A percentile compares a stretch with the other conserved stretches of the same genome.
Evolutionary conservation across 345 rosid genomes (phyloP).

Genomic region (Cardamine chenopodiifolia): DNA sequence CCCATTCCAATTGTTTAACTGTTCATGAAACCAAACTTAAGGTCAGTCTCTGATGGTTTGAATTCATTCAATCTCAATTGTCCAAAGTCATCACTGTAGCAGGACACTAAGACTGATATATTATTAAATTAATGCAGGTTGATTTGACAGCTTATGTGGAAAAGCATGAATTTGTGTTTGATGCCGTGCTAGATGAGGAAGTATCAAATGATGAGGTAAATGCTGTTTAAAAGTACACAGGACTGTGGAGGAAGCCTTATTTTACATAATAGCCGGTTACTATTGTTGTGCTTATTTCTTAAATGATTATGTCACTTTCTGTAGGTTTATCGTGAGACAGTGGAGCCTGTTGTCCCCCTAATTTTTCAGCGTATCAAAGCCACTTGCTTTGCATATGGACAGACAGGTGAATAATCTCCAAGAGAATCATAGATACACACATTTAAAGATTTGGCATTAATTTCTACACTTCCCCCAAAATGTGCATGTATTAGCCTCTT

Average conservation of each 20-base stretch:
- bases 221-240: slow-evolving; percentile 6
- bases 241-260: background rate
- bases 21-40: slow-evolving; percentile 96
- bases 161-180: slow-evolving; percentile 94
- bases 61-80: slow-evolving; percentile 8
- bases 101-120: slow-evolving; percentile 12
- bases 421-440: slow-evolving; percentile 20
- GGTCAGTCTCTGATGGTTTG: slow-evolving; percentile 50
- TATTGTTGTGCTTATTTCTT: background rate
- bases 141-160: slow-evolving; percentile 92
- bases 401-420: slow-evolving; percentile 64
- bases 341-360: slow-evolving; percentile 95
- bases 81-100: background rate
- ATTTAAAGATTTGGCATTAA: slow-evolving; percentile 17
- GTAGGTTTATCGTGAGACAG: slow-evolving; percentile 89
- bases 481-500: slow-evolving; percentile 14
- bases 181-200: slow-evolving; percentile 94
- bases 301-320: slow-evolving; percentile 9
- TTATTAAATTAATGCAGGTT: slow-evolving; percentile 58
- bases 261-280: slow-evolving; percentile 7
- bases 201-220: slow-evolving; percentile 95
- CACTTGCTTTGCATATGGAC: slow-evolving; percentile 98
- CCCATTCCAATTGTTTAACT: slow-evolving; percentile 68
- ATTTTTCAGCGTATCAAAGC: slow-evolving; percentile 93
- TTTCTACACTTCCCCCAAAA: background rate